phyloP scores from a whole-genome alignment of 192 early-diverging fungal genomes.

The Gaertneriomyces sp. region DNA sequence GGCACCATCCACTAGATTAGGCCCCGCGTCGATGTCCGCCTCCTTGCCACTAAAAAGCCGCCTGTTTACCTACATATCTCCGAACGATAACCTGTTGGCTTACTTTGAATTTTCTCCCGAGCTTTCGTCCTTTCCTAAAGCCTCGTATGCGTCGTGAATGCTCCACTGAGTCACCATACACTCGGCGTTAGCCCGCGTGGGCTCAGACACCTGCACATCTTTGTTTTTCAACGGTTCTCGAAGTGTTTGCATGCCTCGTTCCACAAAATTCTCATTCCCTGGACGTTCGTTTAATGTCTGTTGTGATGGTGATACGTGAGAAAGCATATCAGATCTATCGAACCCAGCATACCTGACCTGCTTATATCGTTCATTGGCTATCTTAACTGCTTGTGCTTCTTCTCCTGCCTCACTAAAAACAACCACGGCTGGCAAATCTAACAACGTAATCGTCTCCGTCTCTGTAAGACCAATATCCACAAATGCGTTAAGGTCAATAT shows the following conservation, averaged over 20 bases:
- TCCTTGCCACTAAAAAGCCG: slow-evolving; percentile 8
- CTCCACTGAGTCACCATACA: slow-evolving; percentile 44
- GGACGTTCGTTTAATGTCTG: slow-evolving; percentile 40
- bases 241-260: slow-evolving; percentile 53
- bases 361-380: slow-evolving; percentile 50
- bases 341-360: slow-evolving; percentile 30
- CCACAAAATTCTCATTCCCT: slow-evolving; percentile 54
- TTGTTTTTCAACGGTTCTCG: slow-evolving; percentile 46
- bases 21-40: slow-evolving; percentile 15
- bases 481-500: slow-evolving; percentile 30
- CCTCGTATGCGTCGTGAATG: slow-evolving; percentile 43
- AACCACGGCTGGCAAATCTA: slow-evolving; percentile 41
- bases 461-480: slow-evolving; percentile 45
- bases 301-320: background rate
- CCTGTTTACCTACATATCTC: background rate
- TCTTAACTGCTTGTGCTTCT: slow-evolving; percentile 40
- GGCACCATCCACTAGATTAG: background rate
- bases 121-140: background rate
- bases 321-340: background rate
- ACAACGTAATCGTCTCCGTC: slow-evolving; percentile 45
- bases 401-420: slow-evolving; percentile 46
- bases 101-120: too few species aligned
- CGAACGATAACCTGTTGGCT: too few species aligned
- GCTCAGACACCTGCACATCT: slow-evolving; percentile 50
- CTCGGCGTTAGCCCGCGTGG: slow-evolving; percentile 40